Evolutionary conservation across 75 land plant genomes (phyloP).

Genomic region (Cunninghamia lanceolata): DNA sequence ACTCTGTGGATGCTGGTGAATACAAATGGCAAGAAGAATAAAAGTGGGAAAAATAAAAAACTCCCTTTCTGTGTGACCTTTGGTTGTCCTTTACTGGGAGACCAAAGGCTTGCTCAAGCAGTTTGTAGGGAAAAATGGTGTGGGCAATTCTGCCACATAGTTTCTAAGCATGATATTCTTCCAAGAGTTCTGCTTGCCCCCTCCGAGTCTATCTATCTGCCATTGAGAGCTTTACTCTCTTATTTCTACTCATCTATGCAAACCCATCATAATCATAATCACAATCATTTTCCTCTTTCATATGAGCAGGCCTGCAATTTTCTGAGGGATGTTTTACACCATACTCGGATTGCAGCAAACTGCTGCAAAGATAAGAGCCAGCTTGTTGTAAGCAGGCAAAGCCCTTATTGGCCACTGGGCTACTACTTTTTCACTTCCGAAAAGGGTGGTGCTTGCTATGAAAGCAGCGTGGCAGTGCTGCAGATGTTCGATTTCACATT

Average conservation of each 20-base stretch:
- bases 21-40: not conserved
- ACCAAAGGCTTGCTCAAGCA: not conserved
- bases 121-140: not conserved
- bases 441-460: not conserved
- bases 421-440: not conserved
- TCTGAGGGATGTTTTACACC: not conserved
- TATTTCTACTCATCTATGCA: not conserved
- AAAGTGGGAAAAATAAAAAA: not conserved
- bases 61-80: not conserved
- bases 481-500: not conserved
- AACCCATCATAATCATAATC: not conserved
- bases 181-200: not conserved
- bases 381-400: not conserved
- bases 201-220: not conserved
- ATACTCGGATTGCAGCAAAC: not conserved
- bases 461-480: not conserved
- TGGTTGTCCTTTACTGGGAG: slow-evolving; percentile 1
- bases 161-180: not conserved
- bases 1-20: not conserved
- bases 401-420: not conserved
- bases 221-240: not conserved
- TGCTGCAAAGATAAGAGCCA: not conserved
- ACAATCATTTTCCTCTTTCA: not conserved
- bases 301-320: not conserved
- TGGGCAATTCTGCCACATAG: not conserved